A percentile compares a stretch with the other conserved stretches of the same genome.
Conservation (phyloP, 2,329 filamentous ascomycete species). For the Pseudophaeomoniella oleicola region DNA sequence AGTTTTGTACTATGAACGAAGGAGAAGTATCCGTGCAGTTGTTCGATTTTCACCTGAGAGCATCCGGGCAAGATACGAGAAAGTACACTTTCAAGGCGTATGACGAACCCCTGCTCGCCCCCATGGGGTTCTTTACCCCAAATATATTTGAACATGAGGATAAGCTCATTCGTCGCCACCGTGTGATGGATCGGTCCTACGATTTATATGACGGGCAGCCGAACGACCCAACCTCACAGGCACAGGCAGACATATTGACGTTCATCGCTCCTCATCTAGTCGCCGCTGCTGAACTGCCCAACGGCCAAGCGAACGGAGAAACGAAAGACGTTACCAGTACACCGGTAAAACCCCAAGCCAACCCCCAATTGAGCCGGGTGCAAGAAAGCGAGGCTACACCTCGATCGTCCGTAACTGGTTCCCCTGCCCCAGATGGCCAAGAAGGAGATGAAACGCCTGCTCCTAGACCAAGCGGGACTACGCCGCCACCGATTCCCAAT, state of each 20-base stretch:
- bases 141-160: conserved; percentile 63
- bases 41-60: conserved; percentile 79
- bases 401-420: conserved; percentile 28
- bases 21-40: conserved; percentile 77
- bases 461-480: conserved; percentile 4
- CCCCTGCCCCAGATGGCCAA: conserved; percentile 20
- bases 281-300: conserved; percentile 9
- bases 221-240: conserved; percentile 76
- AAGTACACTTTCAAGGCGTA: conserved; percentile 97
- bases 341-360: conserved; percentile 51
- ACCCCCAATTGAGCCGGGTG: conserved; percentile 28
- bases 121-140: conserved; percentile 89
- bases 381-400: conserved; percentile 44
- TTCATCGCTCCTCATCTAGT: conserved; percentile 28
- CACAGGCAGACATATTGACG: conserved; percentile 56
- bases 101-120: conserved; percentile 86
- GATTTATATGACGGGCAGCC: conserved; percentile 89
- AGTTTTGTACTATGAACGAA: conserved; percentile 82
- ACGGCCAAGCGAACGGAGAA: conserved; percentile 14
- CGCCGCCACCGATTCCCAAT: conserved; percentile 8
- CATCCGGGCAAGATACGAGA: conserved; percentile 71
- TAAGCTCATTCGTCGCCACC: conserved; percentile 68
- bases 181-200: conserved; percentile 72
- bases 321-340: conserved; percentile 16
- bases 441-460: conserved; percentile 1